Conservation (phyloP, 306 rosid genomes). For the Sophora flavescens region DNA sequence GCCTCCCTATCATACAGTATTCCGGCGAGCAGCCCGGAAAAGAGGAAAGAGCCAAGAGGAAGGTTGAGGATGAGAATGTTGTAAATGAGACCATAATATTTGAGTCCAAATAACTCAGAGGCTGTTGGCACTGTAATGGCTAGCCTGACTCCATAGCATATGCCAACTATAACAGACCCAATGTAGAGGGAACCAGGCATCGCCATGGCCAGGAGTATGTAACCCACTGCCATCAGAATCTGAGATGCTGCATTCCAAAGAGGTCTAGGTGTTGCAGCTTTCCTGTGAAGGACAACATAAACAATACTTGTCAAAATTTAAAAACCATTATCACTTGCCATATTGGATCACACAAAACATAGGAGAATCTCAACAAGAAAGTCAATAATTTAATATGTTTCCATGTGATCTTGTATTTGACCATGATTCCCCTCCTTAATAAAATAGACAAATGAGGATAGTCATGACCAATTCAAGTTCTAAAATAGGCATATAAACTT, state of each 20-base stretch:
- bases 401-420: neutral
- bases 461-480: neutral
- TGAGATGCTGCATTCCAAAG: constrained; percentile 68
- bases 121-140: constrained; percentile 86
- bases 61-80: constrained; percentile 89
- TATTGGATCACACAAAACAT: neutral
- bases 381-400: neutral
- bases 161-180: constrained; percentile 75
- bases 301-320: neutral
- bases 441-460: neutral
- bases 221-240: constrained; percentile 87
- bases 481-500: neutral
- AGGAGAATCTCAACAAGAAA: neutral
- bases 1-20: constrained; percentile 87
- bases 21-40: constrained; percentile 91
- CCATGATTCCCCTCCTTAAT: neutral
- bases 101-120: constrained; percentile 83
- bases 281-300: constrained; percentile 54
- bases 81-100: constrained; percentile 67
- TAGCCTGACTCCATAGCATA: constrained; percentile 83
- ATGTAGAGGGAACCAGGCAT: constrained; percentile 86
- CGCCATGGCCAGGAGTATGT: constrained; percentile 75
- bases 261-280: constrained; percentile 81
- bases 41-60: constrained; percentile 92
- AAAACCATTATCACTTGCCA: neutral